Base-by-base conservation (phyloP, 768 basidiomycete species). In the Rhodosporidiobolus odoratus region DNA sequence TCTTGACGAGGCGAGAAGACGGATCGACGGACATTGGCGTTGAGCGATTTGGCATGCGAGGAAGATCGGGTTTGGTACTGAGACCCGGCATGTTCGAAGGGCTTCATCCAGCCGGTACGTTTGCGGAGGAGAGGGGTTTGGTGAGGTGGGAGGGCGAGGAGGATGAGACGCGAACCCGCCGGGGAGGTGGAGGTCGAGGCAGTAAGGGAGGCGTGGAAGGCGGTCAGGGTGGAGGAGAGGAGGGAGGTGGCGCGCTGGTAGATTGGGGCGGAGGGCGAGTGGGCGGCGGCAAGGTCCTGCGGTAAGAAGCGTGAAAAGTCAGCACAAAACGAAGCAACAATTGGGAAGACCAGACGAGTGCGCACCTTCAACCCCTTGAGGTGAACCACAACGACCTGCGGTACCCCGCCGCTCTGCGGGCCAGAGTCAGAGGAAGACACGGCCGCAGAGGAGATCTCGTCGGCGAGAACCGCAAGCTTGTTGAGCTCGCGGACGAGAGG, bases 281-380 rank as follows among this genome's bases (percentile, higher is more conserved):
- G 66, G 10, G 27, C 16, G 35, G 56, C 37, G 19, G 64, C 56
- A 56, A 69, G n/a, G 34, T 54, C 57, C 58, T 69, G 53, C 21
- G 27, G 47, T 23, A 50, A 38, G 21, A 32, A 9, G 6, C 27
- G 12, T 9, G 21, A 17, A 9, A 5, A 17, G 23, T n/a, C 15
- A 35, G 16, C 23, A 1, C 7, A 23, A 32, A 40, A n/a, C 3
- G 32, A 58, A 27, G 2, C 15, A 38, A 43, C n/a, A 25, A 62
- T 59, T 25, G 8, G n/a, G 15, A 17, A n/a, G 30, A 2, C 12
- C 9, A 32, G 23, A 17, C 32, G n/a, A 8, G 16, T n/a, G 62
- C 65, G 30, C 54, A 74, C 69, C 50, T 57, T 54, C n/a, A 74
- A 50, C 4, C 73, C 73, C 58, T 63, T 70, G 62, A 74, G 59